Base-by-base conservation (phyloP, 1,284 basidiomycete genomes). In the Sanghuangporus sanghuang region DNA sequence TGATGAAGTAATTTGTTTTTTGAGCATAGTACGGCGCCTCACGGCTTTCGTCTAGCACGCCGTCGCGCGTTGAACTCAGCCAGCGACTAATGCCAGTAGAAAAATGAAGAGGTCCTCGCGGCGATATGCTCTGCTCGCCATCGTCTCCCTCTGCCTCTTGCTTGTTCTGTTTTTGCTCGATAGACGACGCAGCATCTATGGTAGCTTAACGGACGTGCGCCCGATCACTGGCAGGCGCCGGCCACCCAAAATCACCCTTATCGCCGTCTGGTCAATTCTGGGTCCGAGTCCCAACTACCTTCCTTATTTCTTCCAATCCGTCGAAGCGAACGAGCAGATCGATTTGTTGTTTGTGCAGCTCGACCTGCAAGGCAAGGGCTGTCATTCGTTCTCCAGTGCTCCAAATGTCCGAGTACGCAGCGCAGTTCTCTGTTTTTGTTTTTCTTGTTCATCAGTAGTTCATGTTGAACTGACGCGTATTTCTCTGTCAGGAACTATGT, bases 261-360 rank as follows among this genome's bases (percentile, higher is more conserved):
- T 63, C 39, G 57, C 58, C 14, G 49, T 66, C 42, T 66, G 65
- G 65, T 23, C 49, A 21, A 52, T 49, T n/a, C 54, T 50, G 16
- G 61, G 62, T n/a, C 32, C 18, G 2, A 32, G 48, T 27, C 65
- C 65, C 3, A 57, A 32, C 18, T 66, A 66, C 48, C 14, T 63
- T 6, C 65, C 65, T 11, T 63, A 63, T 42, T 66, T 66, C 36
- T 63, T 66, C 42, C 56, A 59, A 40, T 66, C 65, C 8, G 65
- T 66, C 44, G 65, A 66, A 39, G 65, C 62, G 35, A 66, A 66
- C 49, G 57, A 57, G 16, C 54, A 66, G 39, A 36, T 66, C 44
- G 62, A 63, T 39, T 52, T 66, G 6, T 49, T 63, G 18, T 62
- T 66, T 42, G 46, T 66, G 6, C 59, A 66, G 38, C 18, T 66